Base-by-base conservation (phyloP, 805 yeast genomes). In the Torulaspora franciscae region DNA sequence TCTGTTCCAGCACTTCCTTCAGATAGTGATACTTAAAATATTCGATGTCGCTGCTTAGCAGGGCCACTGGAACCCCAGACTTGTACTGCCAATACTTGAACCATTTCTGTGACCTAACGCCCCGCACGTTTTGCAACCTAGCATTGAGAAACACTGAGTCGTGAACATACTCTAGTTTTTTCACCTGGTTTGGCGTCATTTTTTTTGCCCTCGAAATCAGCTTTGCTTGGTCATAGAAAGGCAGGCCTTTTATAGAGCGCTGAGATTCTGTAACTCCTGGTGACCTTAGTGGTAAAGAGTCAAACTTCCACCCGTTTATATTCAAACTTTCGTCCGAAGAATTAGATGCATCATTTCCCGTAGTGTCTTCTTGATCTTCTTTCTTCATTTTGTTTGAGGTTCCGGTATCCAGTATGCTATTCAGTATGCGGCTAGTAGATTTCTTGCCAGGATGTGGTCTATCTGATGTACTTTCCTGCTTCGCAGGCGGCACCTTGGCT, bases 161-260 rank as follows among this genome's bases (percentile, higher is more conserved):
- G 47, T 77, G 81, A 6, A 68, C 49, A 50, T 73, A 72, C 49
- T 76, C 80, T 27, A 76, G 56, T 49, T 74, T 77, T 45, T 64
- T 71, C 17, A 76, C 61, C 25, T 70, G 54, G 62, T 50, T 69
- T 56, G 59, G 62, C 34, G 64, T 60, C 56, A 58, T 62, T 58
- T 40, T 43, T 43, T 42, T 59, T 48, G 44, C 64, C 54, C 65
- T 68, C 56, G 46, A 57, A 47, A 43, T 51, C 37, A 42, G 60
- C 40, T 14, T 56, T 34, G 49, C 54, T 28, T 58, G 62, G 23
- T 67, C 59, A 50, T 69, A 76, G 30, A 62, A 66, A 0, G 79
- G 78, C 27, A 76, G 55, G 0, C 81, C 80, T 51, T 61, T 70
- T 1, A 29, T 13, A 1, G 73, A 59, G 49, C 54, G 65, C 7